phyloP scores from a whole-genome alignment of 805 yeast species.

The Starmera quercuum region DNA sequence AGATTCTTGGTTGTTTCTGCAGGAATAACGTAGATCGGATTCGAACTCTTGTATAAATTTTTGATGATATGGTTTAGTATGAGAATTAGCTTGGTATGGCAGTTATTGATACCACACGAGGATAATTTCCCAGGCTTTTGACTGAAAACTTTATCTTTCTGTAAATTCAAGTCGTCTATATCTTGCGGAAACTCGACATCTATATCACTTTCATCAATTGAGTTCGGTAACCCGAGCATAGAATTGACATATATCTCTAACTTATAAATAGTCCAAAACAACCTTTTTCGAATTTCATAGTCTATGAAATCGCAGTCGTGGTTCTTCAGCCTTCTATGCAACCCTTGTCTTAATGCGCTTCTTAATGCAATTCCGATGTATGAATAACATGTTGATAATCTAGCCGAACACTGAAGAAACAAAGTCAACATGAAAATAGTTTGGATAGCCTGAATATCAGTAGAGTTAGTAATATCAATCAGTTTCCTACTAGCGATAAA shows the following conservation, averaged over 20 bases:
- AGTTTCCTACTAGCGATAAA: conserved; percentile 74
- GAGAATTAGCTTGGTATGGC: conserved; percentile 68
- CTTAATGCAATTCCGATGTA: conserved; percentile 84
- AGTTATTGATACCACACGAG: conserved; percentile 59
- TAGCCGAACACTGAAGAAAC: conserved; percentile 82
- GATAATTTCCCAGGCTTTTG: conserved; percentile 25
- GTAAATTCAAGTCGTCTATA: conserved; percentile 75
- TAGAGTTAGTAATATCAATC: conserved; percentile 74
- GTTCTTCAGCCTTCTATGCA: conserved; percentile 60
- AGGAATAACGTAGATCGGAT: conserved; percentile 19
- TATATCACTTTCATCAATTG: conserved; percentile 70
- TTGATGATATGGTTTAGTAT: conserved; percentile 66
- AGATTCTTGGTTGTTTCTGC: conserved; percentile 51
- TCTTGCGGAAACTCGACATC: conserved; percentile 84
- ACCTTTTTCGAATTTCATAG: conserved; percentile 72
- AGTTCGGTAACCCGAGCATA: conserved; percentile 76
- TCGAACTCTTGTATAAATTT: conserved; percentile 64
- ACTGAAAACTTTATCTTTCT: conserved; percentile 17
- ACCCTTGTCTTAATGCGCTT: conserved; percentile 74
- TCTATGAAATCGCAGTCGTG: conserved; percentile 63
- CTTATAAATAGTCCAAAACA: conserved; percentile 86
- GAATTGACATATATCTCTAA: conserved; percentile 88
- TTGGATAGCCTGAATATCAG: conserved; percentile 75
- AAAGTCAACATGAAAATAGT: conserved; percentile 81
- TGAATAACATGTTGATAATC: conserved; percentile 80